Percentiles rank a stretch among this genome's conserved stretches.
Evolutionary conservation across 352 stramenopile species (phyloP).

Genomic region (Globisporangium nodosum): DNA sequence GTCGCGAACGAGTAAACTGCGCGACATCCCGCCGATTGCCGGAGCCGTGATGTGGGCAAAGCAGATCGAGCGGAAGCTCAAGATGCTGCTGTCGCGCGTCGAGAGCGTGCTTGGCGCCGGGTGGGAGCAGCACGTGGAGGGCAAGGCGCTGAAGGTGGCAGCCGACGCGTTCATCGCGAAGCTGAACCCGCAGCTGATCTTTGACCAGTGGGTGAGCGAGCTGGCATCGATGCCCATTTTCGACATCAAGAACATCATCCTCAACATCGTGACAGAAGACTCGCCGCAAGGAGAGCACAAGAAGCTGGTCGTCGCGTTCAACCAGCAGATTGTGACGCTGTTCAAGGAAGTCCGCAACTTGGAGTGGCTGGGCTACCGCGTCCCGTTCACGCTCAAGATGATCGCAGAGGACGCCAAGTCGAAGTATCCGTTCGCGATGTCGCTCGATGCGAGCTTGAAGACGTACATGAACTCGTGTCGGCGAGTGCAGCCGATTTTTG

Average conservation of each 20-base stretch:
- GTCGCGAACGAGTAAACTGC: constrained; percentile 90
- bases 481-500: constrained; percentile 82
- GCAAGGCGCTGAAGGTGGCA: constrained; percentile 92
- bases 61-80: constrained; percentile 99
- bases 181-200: constrained; percentile 89
- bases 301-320: constrained; percentile 91
- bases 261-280: constrained; percentile 86
- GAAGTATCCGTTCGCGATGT: constrained; percentile 97
- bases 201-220: constrained; percentile 93
- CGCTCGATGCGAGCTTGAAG: constrained; percentile 94
- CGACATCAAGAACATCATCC: constrained; percentile 89
- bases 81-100: constrained; percentile 94
- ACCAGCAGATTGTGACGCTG: constrained; percentile 96
- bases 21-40: constrained; percentile 96
- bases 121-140: constrained; percentile 97
- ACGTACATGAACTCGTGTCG: constrained; percentile 87
- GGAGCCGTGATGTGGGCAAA: constrained; percentile 99
- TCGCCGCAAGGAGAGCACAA: constrained; percentile 62
- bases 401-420: constrained; percentile 96
- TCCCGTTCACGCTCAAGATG: constrained; percentile 94
- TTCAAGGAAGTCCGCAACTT: constrained; percentile 99
- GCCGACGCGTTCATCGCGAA: constrained; percentile 85
- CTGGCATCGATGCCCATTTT: constrained; percentile 89
- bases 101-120: constrained; percentile 95
- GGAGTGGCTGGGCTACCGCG: constrained; percentile 96